Evolutionary conservation across 306 rosid species (phyloP).

Genomic region (Gastrolobium villosum): DNA sequence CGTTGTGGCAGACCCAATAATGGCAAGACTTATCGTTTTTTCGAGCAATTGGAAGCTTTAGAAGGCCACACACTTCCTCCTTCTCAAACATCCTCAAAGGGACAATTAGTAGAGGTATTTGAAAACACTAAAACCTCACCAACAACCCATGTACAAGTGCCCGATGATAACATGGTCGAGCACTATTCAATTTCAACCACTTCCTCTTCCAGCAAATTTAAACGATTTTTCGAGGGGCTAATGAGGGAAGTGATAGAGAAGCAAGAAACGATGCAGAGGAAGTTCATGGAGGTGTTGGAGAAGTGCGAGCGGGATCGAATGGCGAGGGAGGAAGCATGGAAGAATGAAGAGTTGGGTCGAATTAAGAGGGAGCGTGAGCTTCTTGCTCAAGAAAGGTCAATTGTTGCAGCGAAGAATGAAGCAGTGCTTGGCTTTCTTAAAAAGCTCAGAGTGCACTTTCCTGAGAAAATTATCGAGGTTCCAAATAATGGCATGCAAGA

Average conservation of each 20-base stretch:
- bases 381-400: constrained; percentile 76
- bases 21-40: constrained; percentile 71
- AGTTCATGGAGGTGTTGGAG: constrained; percentile 71
- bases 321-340: constrained; percentile 83
- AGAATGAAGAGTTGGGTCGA: constrained; percentile 69
- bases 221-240: constrained; percentile 62
- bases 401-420: constrained; percentile 82
- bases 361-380: constrained; percentile 67
- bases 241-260: constrained; percentile 76
- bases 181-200: constrained; percentile 52
- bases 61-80: constrained; percentile 50
- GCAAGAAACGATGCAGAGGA: constrained; percentile 76
- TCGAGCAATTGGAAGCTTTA: constrained; percentile 79
- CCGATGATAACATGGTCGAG: constrained; percentile 46
- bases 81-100: too few species aligned
- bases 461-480: constrained; percentile 30
- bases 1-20: constrained; percentile 55
- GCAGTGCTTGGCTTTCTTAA: constrained; percentile 72
- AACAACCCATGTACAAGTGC: neutral
- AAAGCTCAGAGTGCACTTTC: constrained; percentile 57
- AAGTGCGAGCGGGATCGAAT: constrained; percentile 75
- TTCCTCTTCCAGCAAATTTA: constrained; percentile 59
- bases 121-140: too few species aligned
- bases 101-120: too few species aligned
- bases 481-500: constrained; percentile 47